phyloP scores from a whole-genome alignment of 495 filamentous ascomycete genomes.

The Clavariopsis aquatica region DNA sequence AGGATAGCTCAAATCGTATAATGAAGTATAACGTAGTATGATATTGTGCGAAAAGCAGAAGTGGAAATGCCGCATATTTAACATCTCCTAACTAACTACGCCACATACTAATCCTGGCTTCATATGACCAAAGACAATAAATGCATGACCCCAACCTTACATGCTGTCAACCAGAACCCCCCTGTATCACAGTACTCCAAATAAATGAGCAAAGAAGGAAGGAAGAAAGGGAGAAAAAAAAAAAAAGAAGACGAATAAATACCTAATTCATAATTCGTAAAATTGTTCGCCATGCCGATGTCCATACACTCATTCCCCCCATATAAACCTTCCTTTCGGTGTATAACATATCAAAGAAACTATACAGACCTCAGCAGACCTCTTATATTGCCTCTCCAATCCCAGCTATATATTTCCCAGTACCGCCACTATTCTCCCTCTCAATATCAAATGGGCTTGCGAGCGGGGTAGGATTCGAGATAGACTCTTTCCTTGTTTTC shows the following conservation, averaged over 20 bases:
- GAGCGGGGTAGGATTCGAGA: conserved; percentile 21
- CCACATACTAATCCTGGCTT: background rate
- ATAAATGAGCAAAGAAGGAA: too few relatives aligned
- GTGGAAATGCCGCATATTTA: background rate
- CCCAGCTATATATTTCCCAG: background rate
- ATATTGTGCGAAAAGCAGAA: background rate
- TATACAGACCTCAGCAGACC: too few relatives aligned
- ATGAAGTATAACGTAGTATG: too few relatives aligned
- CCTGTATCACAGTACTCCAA: background rate
- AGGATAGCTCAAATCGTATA: too few relatives aligned
- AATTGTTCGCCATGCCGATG: background rate
- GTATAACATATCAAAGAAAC: background rate
- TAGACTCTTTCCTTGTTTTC: conserved; percentile 34
- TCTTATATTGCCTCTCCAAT: conserved; percentile 30
- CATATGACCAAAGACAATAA: background rate
- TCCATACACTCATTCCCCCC: too few relatives aligned
- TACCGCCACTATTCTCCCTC: background rate
- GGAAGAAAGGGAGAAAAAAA: too few relatives aligned
- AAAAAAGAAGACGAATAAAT: background rate
- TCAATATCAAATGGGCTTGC: conserved; percentile 32
- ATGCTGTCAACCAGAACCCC: background rate
- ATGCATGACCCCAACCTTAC: background rate
- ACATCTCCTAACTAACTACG: background rate
- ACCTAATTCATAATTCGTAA: background rate
- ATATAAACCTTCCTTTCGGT: background rate